These are phyloP conservation scores for Pythium phragmiticola DNA, from an alignment of 352 stramenopile species.

Conservation along the genomic window DNA sequence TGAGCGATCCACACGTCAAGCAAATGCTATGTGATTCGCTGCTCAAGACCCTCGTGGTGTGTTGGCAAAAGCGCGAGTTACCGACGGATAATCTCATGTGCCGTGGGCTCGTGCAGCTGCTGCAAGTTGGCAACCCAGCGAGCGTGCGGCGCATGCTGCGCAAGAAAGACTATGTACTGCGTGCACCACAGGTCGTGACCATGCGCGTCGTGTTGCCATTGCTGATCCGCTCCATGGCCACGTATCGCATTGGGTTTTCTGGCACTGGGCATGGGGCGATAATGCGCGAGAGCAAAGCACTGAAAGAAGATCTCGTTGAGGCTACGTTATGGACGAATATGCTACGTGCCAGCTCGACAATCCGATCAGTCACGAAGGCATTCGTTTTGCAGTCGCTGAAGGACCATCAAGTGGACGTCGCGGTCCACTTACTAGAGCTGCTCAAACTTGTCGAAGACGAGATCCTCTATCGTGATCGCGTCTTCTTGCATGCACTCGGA, in stretches of 20 bases:
- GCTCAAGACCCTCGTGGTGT: slow-evolving; percentile 61
- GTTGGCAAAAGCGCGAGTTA: slow-evolving; percentile 61
- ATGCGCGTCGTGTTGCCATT: slow-evolving; percentile 80
- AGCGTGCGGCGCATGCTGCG: slow-evolving; percentile 83
- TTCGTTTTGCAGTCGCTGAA: slow-evolving; percentile 69
- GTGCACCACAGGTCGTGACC: slow-evolving; percentile 72
- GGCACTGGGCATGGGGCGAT: not conserved
- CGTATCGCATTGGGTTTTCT: slow-evolving; percentile 35
- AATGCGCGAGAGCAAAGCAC: slow-evolving; percentile 38
- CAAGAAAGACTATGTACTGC: slow-evolving; percentile 81
- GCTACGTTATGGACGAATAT: slow-evolving; percentile 67
- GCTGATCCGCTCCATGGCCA: slow-evolving; percentile 58
- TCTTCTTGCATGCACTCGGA: slow-evolving; percentile 70
- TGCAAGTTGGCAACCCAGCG: slow-evolving; percentile 79
- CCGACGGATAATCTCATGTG: slow-evolving; percentile 83
- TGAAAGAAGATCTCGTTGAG: slow-evolving; percentile 49
- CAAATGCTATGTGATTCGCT: slow-evolving; percentile 74
- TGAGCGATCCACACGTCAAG: slow-evolving; percentile 78
- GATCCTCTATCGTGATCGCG: slow-evolving; percentile 61
- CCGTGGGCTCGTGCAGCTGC: slow-evolving; percentile 75
- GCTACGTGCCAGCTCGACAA: slow-evolving; percentile 65
- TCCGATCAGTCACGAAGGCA: slow-evolving; percentile 62
- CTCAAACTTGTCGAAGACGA: slow-evolving; percentile 64
- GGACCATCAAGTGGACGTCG: slow-evolving; percentile 56
- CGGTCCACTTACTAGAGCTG: slow-evolving; percentile 50